phyloP scores from a whole-genome alignment of 257 asterid genomes.

The Coffea canephora region DNA sequence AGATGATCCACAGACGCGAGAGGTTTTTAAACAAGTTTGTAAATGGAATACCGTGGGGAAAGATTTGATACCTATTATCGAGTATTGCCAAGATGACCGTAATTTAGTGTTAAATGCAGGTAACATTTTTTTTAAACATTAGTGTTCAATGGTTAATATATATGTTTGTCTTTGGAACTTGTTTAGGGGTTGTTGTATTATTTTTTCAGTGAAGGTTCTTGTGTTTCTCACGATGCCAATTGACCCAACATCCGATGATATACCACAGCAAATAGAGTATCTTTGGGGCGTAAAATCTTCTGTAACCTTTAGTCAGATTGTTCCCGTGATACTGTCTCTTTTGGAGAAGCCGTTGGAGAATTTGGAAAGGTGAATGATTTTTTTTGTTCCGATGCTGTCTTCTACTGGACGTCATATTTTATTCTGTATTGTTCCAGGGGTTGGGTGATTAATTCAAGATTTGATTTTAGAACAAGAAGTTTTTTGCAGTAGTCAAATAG shows the following conservation, averaged over 20 bases:
- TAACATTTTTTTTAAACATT: slow-evolving; percentile 11
- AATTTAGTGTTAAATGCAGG: slow-evolving; percentile 81
- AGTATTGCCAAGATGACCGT: slow-evolving; percentile 67
- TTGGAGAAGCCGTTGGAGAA: slow-evolving; percentile 82
- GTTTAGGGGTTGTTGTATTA: neutral
- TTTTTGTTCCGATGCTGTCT: neutral
- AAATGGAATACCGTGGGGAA: slow-evolving; percentile 76
- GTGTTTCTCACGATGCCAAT: slow-evolving; percentile 94
- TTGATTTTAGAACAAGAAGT: neutral
- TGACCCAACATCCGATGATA: slow-evolving; percentile 71
- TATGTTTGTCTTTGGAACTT: too few relatives aligned
- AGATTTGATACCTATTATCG: slow-evolving; percentile 80
- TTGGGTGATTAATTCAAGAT: neutral
- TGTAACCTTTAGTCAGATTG: slow-evolving; percentile 51
- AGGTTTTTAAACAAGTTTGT: slow-evolving; percentile 89
- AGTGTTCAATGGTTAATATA: neutral
- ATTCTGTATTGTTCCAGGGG: neutral
- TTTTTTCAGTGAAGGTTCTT: slow-evolving; percentile 74
- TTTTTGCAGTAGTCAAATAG: neutral
- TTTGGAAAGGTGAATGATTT: slow-evolving; percentile 62
- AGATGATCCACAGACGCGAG: slow-evolving; percentile 86
- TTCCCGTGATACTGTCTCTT: slow-evolving; percentile 77
- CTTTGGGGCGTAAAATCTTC: slow-evolving; percentile 84
- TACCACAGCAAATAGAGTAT: slow-evolving; percentile 80
- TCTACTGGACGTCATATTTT: neutral